A percentile compares a stretch with the other conserved stretches of the same genome.
These are phyloP conservation scores for Coleophoma eucalyptorum DNA, from an alignment of 2,329 filamentous ascomycete genomes.

Conservation along the genomic window DNA sequence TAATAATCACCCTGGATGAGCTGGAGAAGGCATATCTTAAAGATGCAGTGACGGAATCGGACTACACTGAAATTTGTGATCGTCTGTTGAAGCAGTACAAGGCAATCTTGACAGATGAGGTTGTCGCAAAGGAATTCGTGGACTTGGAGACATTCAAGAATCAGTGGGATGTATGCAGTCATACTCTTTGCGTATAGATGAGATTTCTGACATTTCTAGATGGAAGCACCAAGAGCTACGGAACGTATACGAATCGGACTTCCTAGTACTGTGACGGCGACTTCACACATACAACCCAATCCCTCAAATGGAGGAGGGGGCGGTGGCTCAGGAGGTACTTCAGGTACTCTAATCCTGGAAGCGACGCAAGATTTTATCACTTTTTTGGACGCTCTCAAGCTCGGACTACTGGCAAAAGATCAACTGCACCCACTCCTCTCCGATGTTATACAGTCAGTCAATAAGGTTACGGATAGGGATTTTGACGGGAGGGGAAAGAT, in stretches of 20 bases:
- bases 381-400: conserved; percentile 88
- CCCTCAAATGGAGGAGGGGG: conserved; percentile 36
- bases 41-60: conserved; percentile 84
- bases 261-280: conserved; percentile 70
- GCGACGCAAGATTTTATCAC: conserved; percentile 99
- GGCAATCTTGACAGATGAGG: conserved; percentile 86
- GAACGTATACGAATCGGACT: conserved; percentile 90
- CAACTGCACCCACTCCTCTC: conserved; percentile 92
- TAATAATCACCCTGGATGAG: conserved; percentile 91
- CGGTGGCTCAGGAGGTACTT: conserved; percentile 35
- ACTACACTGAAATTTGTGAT: conserved; percentile 96
- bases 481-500: conserved; percentile 97
- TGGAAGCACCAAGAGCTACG: conserved; percentile 91
- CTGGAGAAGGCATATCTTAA: conserved; percentile 96
- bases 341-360: conserved; percentile 71
- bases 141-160: conserved; percentile 88
- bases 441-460: conserved; percentile 94
- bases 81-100: conserved; percentile 95
- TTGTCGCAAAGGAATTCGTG: conserved; percentile 81
- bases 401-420: conserved; percentile 91
- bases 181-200: no score
- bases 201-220: conserved; percentile 42
- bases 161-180: conserved; percentile 76
- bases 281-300: conserved; percentile 37
- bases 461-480: conserved; percentile 91